These are phyloP conservation scores for Hibiscus tridactylites DNA, from an alignment of 345 rosid genomes.

Conservation along the genomic window DNA sequence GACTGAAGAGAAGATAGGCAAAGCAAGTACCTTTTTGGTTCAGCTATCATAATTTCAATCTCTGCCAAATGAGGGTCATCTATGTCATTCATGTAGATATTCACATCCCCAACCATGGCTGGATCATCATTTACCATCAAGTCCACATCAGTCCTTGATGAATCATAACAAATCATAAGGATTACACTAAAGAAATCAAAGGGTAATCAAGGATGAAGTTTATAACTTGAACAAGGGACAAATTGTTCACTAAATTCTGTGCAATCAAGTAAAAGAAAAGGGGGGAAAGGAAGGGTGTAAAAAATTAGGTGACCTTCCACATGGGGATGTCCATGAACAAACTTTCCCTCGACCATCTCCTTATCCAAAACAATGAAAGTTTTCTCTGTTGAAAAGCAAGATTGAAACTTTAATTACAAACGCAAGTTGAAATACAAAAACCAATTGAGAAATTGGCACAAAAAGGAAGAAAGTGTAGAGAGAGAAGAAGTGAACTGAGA, in stretches of 20 bases:
- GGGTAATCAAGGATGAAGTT: too few relatives aligned
- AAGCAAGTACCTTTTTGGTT: constrained; percentile 51
- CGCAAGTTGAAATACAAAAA: neutral
- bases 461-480: neutral
- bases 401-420: neutral
- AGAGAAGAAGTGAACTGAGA: constrained; percentile 26
- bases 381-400: constrained; percentile 46
- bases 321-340: constrained; percentile 56
- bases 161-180: neutral
- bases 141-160: neutral
- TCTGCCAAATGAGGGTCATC: constrained; percentile 75
- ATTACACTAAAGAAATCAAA: too few relatives aligned
- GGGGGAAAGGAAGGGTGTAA: neutral
- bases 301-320: constrained; percentile 48
- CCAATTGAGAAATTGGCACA: neutral
- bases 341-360: constrained; percentile 44
- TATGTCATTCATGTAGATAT: constrained; percentile 85
- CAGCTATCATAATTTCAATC: constrained; percentile 93
- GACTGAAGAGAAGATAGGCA: constrained; percentile 6
- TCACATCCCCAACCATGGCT: constrained; percentile 94
- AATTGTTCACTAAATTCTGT: neutral
- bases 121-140: constrained; percentile 15
- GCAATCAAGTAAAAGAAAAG: neutral
- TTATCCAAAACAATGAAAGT: constrained; percentile 85
- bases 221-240: too few relatives aligned